These are phyloP conservation scores for Litsea cubeba DNA, from an alignment of 164 flowering plant species.

Conservation along the genomic window DNA sequence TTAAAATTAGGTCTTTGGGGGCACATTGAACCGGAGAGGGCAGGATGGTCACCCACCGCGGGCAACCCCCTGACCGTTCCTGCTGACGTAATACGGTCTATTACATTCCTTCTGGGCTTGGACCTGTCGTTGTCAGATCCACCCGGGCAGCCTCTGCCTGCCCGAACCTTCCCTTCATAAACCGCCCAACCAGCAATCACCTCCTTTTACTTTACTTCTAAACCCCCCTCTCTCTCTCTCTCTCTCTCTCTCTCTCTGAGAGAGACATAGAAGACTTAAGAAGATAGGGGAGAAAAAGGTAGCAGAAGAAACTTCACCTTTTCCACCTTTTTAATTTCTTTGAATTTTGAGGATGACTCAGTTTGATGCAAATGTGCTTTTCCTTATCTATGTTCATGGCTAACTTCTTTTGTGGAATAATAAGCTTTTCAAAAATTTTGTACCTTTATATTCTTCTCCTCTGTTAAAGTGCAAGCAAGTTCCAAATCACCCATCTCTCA, in stretches of 20 bases:
- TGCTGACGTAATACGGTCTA: constrained; percentile 11
- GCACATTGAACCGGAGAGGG: background rate
- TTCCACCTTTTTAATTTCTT: background rate
- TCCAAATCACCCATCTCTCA: background rate
- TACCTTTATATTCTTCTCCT: background rate
- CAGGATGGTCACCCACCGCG: constrained; percentile 4
- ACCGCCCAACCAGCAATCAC: background rate
- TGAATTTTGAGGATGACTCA: background rate
- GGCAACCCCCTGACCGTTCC: background rate
- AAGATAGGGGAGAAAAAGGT: background rate
- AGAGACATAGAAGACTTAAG: too few relatives aligned
- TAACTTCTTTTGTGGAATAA: background rate
- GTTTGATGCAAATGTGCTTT: background rate
- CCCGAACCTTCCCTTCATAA: background rate
- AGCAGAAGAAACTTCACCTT: background rate
- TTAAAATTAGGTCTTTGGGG: too few relatives aligned
- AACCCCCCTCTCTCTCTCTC: background rate
- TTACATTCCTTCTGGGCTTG: constrained; percentile 15
- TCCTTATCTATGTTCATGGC: background rate
- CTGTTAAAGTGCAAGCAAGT: background rate
- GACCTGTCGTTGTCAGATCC: constrained; percentile 10
- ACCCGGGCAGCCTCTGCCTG: constrained; percentile 11
- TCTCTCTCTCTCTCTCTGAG: background rate
- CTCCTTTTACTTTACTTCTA: background rate
- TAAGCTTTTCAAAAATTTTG: too few relatives aligned